Base-by-base conservation (phyloP, 78 protist genomes). In the Cavenderia fasciculata region DNA sequence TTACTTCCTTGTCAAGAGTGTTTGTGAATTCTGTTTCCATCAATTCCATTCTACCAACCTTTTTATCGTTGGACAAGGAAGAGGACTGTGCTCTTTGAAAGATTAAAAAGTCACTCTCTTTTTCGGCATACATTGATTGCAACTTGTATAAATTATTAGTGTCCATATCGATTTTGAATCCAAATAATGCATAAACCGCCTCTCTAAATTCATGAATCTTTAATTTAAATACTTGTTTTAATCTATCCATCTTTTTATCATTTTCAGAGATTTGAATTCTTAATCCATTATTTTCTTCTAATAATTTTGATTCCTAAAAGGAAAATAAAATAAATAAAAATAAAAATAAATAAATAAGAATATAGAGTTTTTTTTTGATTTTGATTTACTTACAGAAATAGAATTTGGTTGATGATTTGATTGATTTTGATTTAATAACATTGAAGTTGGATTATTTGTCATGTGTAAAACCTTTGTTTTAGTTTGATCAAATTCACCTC, bases 191-290 rank as follows among this genome's bases (percentile, higher is more conserved):
- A 47, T 73, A 86, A 14, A 86, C 84, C 4, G 47, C 92, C 49
- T 86, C 92, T 61, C 92, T 36, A 41, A 70, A 86, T 46, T 86
- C 92, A n/a, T 72, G 62, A 11, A 86, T 74, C 59, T 74, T 73
- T 86, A 41, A 65, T 72, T 41, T 73, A 19, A 73, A 74, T 10
- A 86, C 68, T 18, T 21, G 18, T 59, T 73, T 74, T 25, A 86
- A 51, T 25, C 90, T 23, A 0, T 82, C 90, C 68, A 82, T 40
- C 36, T 62, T 82, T 78, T 82, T 82, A 43, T 82, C 90, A 10
- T 43, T 36, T 29, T 82, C 90, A 18, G 47, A 44, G 33, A 82
- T 41, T 43, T 68, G 59, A 2, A 82, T 31, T 0, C 25, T 34
- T 27, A 82, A n/a, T 34, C 90, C 73, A 31, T 82, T 76, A 31